These are phyloP conservation scores for Juglanconis sp. DNA, from an alignment of 2,329 filamentous ascomycete genomes.

Conservation along the genomic window DNA sequence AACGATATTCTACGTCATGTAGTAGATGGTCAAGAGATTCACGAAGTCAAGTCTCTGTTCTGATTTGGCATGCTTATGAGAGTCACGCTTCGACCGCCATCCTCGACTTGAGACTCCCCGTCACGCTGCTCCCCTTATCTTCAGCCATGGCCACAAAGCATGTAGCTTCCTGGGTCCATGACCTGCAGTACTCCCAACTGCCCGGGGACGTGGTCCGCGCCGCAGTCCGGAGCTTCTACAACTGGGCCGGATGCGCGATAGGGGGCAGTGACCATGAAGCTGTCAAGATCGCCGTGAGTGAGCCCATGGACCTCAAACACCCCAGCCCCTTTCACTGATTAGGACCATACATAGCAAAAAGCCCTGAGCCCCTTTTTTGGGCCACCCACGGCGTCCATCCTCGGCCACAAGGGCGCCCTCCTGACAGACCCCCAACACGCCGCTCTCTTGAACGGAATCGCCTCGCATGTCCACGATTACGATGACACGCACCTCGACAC, in stretches of 20 bases:
- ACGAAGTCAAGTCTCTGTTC: neutral
- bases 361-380: slow-evolving; percentile 26
- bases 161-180: slow-evolving; percentile 44
- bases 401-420: slow-evolving; percentile 28
- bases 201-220: slow-evolving; percentile 38
- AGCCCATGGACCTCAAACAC: neutral
- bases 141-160: slow-evolving; percentile 41
- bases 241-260: slow-evolving; percentile 52
- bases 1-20: neutral
- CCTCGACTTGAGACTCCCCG: neutral
- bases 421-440: slow-evolving; percentile 45
- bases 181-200: slow-evolving; percentile 38
- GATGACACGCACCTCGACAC: slow-evolving; percentile 55
- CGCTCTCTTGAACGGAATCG: slow-evolving; percentile 52
- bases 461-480: slow-evolving; percentile 54
- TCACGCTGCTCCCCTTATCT: neutral
- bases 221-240: slow-evolving; percentile 48
- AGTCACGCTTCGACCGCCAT: neutral
- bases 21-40: neutral
- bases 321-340: neutral
- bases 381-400: slow-evolving; percentile 28
- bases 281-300: slow-evolving; percentile 31
- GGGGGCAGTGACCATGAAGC: slow-evolving; percentile 47
- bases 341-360: slow-evolving; percentile 6
- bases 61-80: neutral